Percentiles rank a stretch among this genome's conserved stretches.
Evolutionary conservation across 2,329 filamentous ascomycete species (phyloP).

Genomic region (Fusarium sp.): DNA sequence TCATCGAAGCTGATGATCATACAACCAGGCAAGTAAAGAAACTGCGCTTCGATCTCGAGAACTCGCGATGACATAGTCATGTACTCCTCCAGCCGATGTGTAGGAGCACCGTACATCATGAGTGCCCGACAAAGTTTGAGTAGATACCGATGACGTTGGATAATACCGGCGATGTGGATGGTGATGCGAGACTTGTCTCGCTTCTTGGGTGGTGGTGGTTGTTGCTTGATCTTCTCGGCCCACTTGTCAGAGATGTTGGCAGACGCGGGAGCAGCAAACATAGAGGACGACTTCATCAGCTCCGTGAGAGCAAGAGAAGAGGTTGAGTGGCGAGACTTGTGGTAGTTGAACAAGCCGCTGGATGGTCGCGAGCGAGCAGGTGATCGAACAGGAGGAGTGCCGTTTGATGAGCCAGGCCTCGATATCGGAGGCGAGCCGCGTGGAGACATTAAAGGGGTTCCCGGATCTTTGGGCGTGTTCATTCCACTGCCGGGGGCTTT

Average conservation of each 20-base stretch:
- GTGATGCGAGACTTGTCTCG: conserved; percentile 61
- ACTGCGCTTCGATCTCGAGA: conserved; percentile 89
- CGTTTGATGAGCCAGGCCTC: conserved; percentile 56
- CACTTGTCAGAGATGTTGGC: conserved; percentile 61
- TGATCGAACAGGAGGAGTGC: conserved; percentile 48
- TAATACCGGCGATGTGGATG: conserved; percentile 73
- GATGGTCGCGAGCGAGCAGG: conserved; percentile 53
- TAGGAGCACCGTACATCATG: conserved; percentile 92
- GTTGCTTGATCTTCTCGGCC: conserved; percentile 59
- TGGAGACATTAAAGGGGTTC: conserved; percentile 59
- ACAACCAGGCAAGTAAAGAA: conserved; percentile 89
- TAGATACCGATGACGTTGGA: conserved; percentile 85
- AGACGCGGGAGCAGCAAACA: conserved; percentile 63
- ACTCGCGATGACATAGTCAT: conserved; percentile 91
- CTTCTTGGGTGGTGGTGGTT: conserved; percentile 54
- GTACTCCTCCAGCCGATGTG: conserved; percentile 91
- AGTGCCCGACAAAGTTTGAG: conserved; percentile 86
- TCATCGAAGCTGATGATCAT: conserved; percentile 97
- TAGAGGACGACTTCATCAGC: conserved; percentile 67
- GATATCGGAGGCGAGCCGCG: conserved; percentile 58
- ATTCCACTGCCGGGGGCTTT: conserved; percentile 55
- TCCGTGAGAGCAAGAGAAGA: conserved; percentile 64
- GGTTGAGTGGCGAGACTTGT: conserved; percentile 57
- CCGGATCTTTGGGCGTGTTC: conserved; percentile 57
- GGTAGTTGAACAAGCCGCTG: conserved; percentile 58